Percentiles rank a stretch among this genome's conserved stretches.
These are phyloP conservation scores for Cryptosporidium ryanae DNA, from an alignment of 169 alveolate genomes.

Conservation along the genomic window DNA sequence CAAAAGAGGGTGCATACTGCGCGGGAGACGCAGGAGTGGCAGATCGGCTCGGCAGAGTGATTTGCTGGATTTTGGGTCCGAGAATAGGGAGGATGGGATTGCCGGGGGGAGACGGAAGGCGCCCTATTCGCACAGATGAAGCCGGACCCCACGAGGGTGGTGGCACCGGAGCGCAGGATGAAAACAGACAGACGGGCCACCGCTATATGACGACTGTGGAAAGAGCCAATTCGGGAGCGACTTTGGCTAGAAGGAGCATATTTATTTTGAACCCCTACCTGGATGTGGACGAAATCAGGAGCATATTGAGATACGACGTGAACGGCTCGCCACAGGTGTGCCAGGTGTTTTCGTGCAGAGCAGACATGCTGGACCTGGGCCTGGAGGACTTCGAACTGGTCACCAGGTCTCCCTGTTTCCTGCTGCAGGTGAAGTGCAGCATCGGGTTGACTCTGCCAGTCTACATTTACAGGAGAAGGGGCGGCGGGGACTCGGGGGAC, in stretches of 20 bases:
- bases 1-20: background rate
- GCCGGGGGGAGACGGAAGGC: no score
- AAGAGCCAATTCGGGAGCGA: no score
- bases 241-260: background rate
- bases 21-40: background rate
- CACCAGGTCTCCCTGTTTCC: constrained; percentile 53
- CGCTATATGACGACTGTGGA: no score
- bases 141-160: no score
- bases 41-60: background rate
- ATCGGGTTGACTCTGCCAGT: constrained; percentile 48
- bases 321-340: background rate
- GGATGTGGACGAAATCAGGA: constrained; percentile 40
- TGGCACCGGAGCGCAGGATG: no score
- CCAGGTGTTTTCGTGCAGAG: constrained; percentile 48
- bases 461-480: constrained; percentile 24
- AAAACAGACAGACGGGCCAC: no score
- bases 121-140: no score
- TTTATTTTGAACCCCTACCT: constrained; percentile 50
- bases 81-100: background rate
- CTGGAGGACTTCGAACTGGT: constrained; percentile 15
- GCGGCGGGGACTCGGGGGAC: no score
- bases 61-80: background rate
- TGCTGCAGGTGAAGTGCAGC: constrained; percentile 44
- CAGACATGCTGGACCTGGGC: constrained; percentile 49
- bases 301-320: background rate